Percentiles rank a stretch among this genome's conserved stretches.
phyloP scores from a whole-genome alignment of 495 filamentous ascomycete genomes.

The Clohesyomyces aquaticus region DNA sequence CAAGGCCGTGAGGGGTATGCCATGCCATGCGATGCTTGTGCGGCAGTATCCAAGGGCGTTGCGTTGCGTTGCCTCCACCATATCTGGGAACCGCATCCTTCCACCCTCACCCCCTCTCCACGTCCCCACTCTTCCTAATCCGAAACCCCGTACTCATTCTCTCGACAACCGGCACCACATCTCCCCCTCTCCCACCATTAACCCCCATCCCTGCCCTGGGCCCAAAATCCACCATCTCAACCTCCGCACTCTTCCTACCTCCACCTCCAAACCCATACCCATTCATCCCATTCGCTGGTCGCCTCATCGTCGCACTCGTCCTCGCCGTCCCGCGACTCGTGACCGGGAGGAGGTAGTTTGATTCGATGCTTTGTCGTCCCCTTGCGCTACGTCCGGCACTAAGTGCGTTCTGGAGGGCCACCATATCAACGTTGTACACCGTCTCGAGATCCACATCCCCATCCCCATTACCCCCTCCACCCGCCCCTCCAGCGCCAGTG shows the following conservation, averaged over 20 bases:
- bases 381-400: conserved; percentile 16
- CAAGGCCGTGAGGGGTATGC: no score
- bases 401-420: conserved; percentile 27
- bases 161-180: conserved; percentile 9
- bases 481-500: background rate
- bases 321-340: conserved; percentile 24
- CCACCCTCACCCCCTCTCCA: conserved; percentile 20
- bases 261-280: conserved; percentile 10
- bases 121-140: conserved; percentile 33
- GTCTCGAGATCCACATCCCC: conserved; percentile 6
- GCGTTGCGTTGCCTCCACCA: background rate
- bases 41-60: no score
- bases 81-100: background rate
- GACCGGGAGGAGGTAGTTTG: conserved; percentile 19
- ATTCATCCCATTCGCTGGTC: background rate
- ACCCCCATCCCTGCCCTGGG: no score
- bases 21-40: no score
- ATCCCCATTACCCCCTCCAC: background rate
- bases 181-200: no score
- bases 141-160: conserved; percentile 37
- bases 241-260: no score
- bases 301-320: conserved; percentile 6
- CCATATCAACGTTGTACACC: conserved; percentile 14
- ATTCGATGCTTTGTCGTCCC: conserved; percentile 9
- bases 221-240: no score